Base-by-base conservation (phyloP, 2,329 filamentous ascomycete genomes). In the Pseudonectria foliicola region DNA sequence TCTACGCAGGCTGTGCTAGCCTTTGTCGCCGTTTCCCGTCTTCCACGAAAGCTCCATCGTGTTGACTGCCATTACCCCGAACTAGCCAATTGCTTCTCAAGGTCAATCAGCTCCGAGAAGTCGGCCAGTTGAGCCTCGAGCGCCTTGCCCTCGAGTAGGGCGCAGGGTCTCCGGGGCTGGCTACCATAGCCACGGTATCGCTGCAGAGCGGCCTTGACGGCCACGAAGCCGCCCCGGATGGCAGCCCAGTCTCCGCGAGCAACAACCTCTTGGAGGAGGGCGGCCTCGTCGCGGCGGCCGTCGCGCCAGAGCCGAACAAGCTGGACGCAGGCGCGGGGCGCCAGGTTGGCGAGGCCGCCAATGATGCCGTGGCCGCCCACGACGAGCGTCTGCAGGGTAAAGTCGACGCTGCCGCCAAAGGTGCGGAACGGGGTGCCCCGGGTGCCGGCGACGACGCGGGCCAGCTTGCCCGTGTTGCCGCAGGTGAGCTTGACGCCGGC, bases 331-430 rank as follows among this genome's bases (percentile, higher is more conserved):
- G 78, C 65, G 50, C 73, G 73, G n/a, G 80, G 83, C 5, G 77
- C 70, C 31, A 87, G 65, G 56, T 88, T 87, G 25, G 73, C 83
- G 38, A 82, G 66, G 7, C 82, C 83, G n/a, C 75, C 77, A 43
- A 87, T 81, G 51, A 83, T 73, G 27, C 83, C 82, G 40, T 80
- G 75, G 6, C 78, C 82, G 21, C 82, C 82, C 5, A 76, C 80
- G 29, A 82, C 68, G 25, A 85, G 59, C 2, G 77, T 79, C 56
- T 85, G 82, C 12, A 86, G 60, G 10, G 77, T 79, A 59, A 85
- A 85, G 60, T 87, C 82, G 33, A 80, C 80, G 32, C 77, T 81
- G 36, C 83, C 82, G 30, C 80, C 82, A 49, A 82, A 73, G 44
- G 80, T 80, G 55, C 83, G 69, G 64, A 86, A 86, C n/a, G 26